Conservation (phyloP, 345 rosid species). For the Dovyalis caffra region DNA sequence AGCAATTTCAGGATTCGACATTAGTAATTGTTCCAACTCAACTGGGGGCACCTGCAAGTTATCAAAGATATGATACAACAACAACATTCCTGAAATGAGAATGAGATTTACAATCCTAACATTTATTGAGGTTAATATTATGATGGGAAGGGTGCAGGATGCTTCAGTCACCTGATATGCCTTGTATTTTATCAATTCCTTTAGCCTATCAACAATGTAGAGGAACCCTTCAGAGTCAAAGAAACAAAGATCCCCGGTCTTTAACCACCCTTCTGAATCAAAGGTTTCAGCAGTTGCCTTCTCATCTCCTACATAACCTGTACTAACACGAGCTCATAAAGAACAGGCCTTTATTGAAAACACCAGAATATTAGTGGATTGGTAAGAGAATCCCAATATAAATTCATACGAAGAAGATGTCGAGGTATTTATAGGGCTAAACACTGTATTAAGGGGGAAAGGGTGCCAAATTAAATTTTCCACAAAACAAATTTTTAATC, state of each 20-base stretch:
- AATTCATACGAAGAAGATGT: neutral
- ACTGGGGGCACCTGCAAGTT: slow-evolving; percentile 79
- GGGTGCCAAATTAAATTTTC: neutral
- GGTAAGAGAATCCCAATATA: neutral
- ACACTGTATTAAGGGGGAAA: no score
- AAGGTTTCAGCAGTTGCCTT: slow-evolving; percentile 86
- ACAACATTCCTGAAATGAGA: no score
- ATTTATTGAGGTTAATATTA: neutral
- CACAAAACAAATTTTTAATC: neutral
- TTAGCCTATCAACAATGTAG: slow-evolving; percentile 77
- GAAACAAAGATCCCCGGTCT: slow-evolving; percentile 88
- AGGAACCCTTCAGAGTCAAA: slow-evolving; percentile 70
- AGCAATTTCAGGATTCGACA: slow-evolving; percentile 61
- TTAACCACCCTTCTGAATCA: slow-evolving; percentile 85
- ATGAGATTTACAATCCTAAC: neutral
- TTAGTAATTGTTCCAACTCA: slow-evolving; percentile 81
- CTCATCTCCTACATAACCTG: slow-evolving; percentile 89
- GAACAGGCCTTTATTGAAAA: neutral
- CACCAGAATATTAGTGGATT: neutral
- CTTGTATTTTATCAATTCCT: slow-evolving; percentile 94
- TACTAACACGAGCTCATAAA: slow-evolving; percentile 14
- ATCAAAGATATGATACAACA: neutral
- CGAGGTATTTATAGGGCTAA: neutral
- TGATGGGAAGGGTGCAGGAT: neutral
- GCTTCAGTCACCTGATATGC: slow-evolving; percentile 70